Base-by-base conservation (phyloP, 2,329 filamentous ascomycete genomes). In the Fusarium goolgardi region DNA sequence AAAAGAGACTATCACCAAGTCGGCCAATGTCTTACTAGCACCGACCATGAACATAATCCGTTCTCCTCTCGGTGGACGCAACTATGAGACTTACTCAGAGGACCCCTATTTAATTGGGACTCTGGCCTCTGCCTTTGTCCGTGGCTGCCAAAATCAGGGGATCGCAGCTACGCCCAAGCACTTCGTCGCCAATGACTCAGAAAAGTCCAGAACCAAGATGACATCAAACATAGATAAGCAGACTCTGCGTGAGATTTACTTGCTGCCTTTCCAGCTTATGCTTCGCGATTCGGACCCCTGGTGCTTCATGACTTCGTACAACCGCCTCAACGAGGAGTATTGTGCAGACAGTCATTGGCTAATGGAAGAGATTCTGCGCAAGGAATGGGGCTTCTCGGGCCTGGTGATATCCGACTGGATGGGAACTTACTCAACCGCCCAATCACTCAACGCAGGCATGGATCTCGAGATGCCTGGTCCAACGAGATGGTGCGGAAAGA, bases 301-400 rank as follows among this genome's bases (percentile, higher is more conserved):
- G 58, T 61, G 58, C 8, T 52, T 61, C 32, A 61, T 61, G 58
- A 61, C 58, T 2, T 59, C 56, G 0, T 61, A 61, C 4, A 61
- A 61, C 1, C 58, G 58, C 2, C 37, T 61, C 0, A 61, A 61
- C n/a, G 4, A 13, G 2, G 55, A 34, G 3, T 61, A 61, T 2
- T 59, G 55, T 0, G 58, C 58, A 1, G 58, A 61, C 5, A 21
- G 11, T 1, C 11, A 25, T 23, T 59, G 45, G 39, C 5, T 61
- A 5, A 2, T 59, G 1, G 44, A 53, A 2, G n/a, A 61, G 0
- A 18, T 61, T 0, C 27, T 61, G 1, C 45, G 55, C 1, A 23
- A 61, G 0, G 45, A 61, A 53, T 61, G 58, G 58, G 39, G 55
- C 0, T 61, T 61, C 15, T 2, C 18, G 0, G 58, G 58, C 0